phyloP scores from a whole-genome alignment of 1,284 basidiomycete genomes.

The Moesziomyces aphidis region DNA sequence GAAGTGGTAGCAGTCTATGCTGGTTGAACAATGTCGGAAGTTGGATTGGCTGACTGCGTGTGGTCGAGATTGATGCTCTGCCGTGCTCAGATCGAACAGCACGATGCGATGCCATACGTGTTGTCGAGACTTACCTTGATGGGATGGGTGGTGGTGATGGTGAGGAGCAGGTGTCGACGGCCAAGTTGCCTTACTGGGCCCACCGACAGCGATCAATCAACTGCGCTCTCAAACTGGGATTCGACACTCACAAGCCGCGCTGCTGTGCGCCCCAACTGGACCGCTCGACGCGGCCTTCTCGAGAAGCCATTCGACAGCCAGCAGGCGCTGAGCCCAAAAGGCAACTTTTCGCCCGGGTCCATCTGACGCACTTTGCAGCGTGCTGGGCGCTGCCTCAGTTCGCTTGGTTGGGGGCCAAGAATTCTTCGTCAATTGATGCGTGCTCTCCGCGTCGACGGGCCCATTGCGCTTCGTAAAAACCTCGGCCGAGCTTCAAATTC shows the following conservation, averaged over 20 bases:
- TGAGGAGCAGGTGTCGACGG: conserved; percentile 16
- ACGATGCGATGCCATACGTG: conserved; percentile 14
- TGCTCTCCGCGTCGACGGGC: background rate
- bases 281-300: too few relatives aligned
- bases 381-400: background rate
- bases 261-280: too few relatives aligned
- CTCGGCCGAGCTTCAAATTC: background rate
- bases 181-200: conserved; percentile 1
- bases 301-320: too few relatives aligned
- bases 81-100: conserved; percentile 10
- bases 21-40: background rate
- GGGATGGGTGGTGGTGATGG: conserved; percentile 44
- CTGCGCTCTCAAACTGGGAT: too few relatives aligned
- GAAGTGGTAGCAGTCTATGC: background rate
- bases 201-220: background rate
- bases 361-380: background rate
- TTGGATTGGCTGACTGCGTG: background rate
- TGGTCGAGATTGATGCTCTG: background rate
- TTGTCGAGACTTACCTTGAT: conserved; percentile 44
- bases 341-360: too few relatives aligned
- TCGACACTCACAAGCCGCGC: too few relatives aligned
- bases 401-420: background rate
- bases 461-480: background rate
- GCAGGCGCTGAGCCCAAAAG: too few relatives aligned
- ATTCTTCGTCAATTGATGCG: background rate